Evolutionary conservation across 306 rosid species (phyloP).

Genomic region (Glycine soja): DNA sequence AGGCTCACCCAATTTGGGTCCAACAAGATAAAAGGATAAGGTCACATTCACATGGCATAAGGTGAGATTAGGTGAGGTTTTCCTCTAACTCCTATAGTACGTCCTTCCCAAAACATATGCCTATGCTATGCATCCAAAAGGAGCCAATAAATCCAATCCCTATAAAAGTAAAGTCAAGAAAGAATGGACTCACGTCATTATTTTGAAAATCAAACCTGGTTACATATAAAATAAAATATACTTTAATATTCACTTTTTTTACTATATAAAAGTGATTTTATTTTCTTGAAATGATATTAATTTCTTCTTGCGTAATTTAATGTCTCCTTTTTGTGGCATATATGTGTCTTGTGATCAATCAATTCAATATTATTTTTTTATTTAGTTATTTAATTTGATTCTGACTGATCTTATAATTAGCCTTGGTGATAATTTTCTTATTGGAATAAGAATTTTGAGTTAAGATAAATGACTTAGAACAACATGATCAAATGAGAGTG

Average conservation of each 20-base stretch:
- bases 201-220: constrained; percentile 7
- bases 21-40: constrained; percentile 64
- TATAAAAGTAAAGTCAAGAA: constrained; percentile 22
- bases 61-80: not conserved
- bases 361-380: too few species aligned
- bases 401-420: too few species aligned
- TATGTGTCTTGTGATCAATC: too few species aligned
- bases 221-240: not conserved
- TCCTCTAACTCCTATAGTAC: not conserved
- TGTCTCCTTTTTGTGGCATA: too few species aligned
- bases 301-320: too few species aligned
- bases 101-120: not conserved
- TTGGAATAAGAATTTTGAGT: too few species aligned
- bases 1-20: constrained; percentile 36
- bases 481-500: too few species aligned
- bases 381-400: too few species aligned
- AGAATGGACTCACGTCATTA: constrained; percentile 11
- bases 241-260: not conserved
- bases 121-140: not conserved
- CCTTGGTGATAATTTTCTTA: too few species aligned
- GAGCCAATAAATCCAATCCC: not conserved
- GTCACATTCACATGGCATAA: constrained; percentile 10
- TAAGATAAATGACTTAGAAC: too few species aligned
- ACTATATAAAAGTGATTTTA: too few species aligned
- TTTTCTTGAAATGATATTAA: too few species aligned